These are phyloP conservation scores for Trichoderma sp. DNA, from an alignment of 2,329 filamentous ascomycete species.

Conservation along the genomic window DNA sequence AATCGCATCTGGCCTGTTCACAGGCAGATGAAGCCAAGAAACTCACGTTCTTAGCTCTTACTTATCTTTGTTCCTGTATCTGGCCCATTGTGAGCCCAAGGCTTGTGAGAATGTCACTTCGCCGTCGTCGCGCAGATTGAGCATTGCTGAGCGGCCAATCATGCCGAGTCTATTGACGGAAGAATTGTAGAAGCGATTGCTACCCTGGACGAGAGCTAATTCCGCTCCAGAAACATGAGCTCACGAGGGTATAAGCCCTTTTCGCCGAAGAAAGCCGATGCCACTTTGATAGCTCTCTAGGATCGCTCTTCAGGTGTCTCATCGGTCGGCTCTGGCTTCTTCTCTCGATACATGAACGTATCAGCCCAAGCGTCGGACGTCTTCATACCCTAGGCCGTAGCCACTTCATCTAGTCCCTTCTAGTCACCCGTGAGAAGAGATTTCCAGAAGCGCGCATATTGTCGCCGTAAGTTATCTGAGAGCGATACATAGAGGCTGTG, in stretches of 20 bases:
- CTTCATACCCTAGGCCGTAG: conserved; percentile 14
- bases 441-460: conserved; percentile 16
- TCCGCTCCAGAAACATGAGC: conserved; percentile 11
- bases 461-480: background rate
- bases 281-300: background rate
- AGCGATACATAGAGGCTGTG: conserved; percentile 12
- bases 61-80: too few relatives aligned
- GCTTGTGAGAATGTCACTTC: conserved; percentile 1
- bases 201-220: conserved; percentile 13
- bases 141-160: conserved; percentile 17
- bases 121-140: background rate
- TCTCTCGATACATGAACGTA: conserved; percentile 13
- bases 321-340: background rate
- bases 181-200: conserved; percentile 15
- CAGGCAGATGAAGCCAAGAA: too few relatives aligned
- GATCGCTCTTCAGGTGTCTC: conserved; percentile 13
- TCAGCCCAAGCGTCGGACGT: conserved; percentile 11
- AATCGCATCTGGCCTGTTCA: too few relatives aligned
- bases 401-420: conserved; percentile 7
- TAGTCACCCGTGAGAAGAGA: conserved; percentile 4
- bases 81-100: conserved; percentile 2
- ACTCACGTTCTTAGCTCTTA: too few relatives aligned
- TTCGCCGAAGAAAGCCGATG: conserved; percentile 1
- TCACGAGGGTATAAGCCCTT: conserved; percentile 9
- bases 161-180: conserved; percentile 11